Evolutionary conservation across 2,329 filamentous ascomycete species (phyloP).

Genomic region (Chaetomium strumarium): DNA sequence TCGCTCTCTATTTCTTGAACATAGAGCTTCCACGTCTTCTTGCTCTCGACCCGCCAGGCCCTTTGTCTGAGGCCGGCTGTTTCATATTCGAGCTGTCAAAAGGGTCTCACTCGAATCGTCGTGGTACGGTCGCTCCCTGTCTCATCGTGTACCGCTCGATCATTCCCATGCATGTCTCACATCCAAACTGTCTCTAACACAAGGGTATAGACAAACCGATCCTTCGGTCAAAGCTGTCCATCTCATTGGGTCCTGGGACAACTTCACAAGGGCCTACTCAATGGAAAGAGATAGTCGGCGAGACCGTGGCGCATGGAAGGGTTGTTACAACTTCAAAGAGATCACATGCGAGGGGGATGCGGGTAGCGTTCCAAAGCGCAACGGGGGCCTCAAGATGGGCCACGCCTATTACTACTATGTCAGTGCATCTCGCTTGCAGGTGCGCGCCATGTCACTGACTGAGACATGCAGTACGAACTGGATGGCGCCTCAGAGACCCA

Average conservation of each 20-base stretch:
- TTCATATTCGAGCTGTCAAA: too few species aligned
- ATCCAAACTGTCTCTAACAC: slow-evolving; percentile 13
- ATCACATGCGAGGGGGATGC: slow-evolving; percentile 74
- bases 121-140: not conserved
- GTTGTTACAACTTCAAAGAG: slow-evolving; percentile 79
- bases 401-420: slow-evolving; percentile 95
- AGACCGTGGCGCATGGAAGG: slow-evolving; percentile 73
- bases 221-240: slow-evolving; percentile 63
- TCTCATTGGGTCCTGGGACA: slow-evolving; percentile 91
- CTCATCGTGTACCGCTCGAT: not conserved
- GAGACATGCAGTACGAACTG: slow-evolving; percentile 64
- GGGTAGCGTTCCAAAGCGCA: slow-evolving; percentile 50
- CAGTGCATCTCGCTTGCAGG: slow-evolving; percentile 34
- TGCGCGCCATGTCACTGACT: slow-evolving; percentile 26
- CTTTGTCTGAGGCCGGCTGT: too few species aligned
- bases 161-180: not conserved
- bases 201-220: slow-evolving; percentile 47
- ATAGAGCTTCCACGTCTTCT: not conserved
- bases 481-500: slow-evolving; percentile 72
- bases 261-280: slow-evolving; percentile 71
- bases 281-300: slow-evolving; percentile 77
- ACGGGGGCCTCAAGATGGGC: slow-evolving; percentile 84
- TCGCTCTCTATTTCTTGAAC: slow-evolving; percentile 3
- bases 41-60: not conserved
- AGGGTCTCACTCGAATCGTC: too few species aligned